Base-by-base conservation (phyloP, 2,329 filamentous ascomycete genomes). In the Tricladium varicosporioides region DNA sequence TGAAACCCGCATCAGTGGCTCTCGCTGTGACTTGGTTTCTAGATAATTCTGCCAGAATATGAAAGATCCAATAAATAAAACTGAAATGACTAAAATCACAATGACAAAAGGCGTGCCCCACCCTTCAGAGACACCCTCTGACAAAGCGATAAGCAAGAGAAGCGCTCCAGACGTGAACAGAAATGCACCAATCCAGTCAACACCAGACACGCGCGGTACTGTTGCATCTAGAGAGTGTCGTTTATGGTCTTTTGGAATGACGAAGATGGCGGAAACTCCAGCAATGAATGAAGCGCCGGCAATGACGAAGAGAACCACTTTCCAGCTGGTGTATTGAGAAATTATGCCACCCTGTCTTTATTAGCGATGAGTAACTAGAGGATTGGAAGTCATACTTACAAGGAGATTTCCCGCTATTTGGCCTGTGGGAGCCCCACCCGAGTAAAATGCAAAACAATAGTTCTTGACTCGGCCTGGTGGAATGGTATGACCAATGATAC, bases 381-480 rank as follows among this genome's bases (percentile, higher is more conserved):
- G 5, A 42, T 1, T 15, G 2, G 3, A n/a, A 43, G 9, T 19
- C 7, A 11, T 22, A 52, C 54, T 15, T 51, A 67, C 64, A 40
- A 69, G 22, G 7, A 69, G 5, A 65, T 87, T 89, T 2, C 87
- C 87, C 53, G 85, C 81, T 8, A 88, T 77, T 48, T 78, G 80
- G 0, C 87, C 86, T 0, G 88, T 71, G 0, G 87, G 86, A 0
- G 85, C 82, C 1, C 85, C 86, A 1, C 84, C 84, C 15, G 81
- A 79, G 57, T 87, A 88, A 18, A 80, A 77, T 40, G 81, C 82
- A 63, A 90, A 89, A 1, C 86, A 85, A 67, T 88, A 87, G 64
- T 87, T 89, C 71, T 88, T 89, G 3, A 85, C 82, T 61, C 82
- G 85, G 0, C 86, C 84, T 0, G 85, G 85, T 1, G 81, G 80